Percentiles rank a stretch among this genome's conserved stretches.
phyloP scores from a whole-genome alignment of 208 protist genomes.

The Naegleria gruberi region DNA sequence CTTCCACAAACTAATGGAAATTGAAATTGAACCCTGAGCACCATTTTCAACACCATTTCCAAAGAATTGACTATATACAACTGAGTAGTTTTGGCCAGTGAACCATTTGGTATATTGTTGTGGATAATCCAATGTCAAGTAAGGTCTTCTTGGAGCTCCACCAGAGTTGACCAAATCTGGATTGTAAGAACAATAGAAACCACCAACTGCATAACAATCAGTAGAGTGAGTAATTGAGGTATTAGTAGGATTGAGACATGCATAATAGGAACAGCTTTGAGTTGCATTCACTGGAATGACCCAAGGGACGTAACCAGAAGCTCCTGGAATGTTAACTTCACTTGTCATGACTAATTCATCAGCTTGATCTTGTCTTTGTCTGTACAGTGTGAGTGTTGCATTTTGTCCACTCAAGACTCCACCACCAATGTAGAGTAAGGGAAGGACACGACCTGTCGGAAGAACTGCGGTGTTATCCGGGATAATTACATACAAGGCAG shows the following conservation, averaged over 20 bases:
- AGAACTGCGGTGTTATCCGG: not conserved
- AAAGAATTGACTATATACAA: not conserved
- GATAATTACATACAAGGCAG: not conserved
- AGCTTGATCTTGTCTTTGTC: not conserved
- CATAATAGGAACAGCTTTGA: not conserved
- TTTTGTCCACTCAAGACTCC: not conserved
- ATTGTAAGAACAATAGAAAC: not conserved
- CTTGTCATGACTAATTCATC: not conserved
- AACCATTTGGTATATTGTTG: constrained; percentile 8
- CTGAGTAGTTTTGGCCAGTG: not conserved
- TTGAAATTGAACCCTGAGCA: not conserved
- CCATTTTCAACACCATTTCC: not conserved
- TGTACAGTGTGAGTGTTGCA: not conserved
- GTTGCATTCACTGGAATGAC: not conserved
- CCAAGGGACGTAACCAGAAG: not conserved
- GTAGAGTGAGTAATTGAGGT: not conserved
- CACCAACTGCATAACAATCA: not conserved
- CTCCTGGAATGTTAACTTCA: not conserved
- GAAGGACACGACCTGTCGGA: not conserved
- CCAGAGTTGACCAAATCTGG: not conserved
- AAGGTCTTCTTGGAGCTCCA: not conserved
- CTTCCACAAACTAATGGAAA: not conserved
- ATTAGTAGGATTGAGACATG: not conserved
- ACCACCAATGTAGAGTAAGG: not conserved
- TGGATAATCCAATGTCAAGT: not conserved